Percentiles rank a stretch among this genome's conserved stretches.
These are phyloP conservation scores for Elsinoe perseae DNA, from an alignment of 2,329 filamentous ascomycete species.

Conservation along the genomic window DNA sequence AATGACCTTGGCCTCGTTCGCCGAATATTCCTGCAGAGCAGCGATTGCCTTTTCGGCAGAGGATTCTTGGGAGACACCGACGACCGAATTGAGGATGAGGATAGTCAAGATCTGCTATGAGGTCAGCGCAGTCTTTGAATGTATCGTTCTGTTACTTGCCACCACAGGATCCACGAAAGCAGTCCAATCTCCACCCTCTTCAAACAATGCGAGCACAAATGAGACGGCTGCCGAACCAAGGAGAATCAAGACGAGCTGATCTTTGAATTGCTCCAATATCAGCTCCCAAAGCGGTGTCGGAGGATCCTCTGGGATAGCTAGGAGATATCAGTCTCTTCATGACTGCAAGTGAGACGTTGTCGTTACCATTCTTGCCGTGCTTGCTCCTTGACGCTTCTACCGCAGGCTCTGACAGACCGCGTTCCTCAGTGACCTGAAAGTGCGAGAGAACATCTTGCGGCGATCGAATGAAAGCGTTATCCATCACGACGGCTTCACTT, in stretches of 20 bases:
- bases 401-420: constrained; percentile 27
- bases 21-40: constrained; percentile 95
- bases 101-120: constrained; percentile 80
- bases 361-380: constrained; percentile 32
- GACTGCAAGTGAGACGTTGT: neutral
- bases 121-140: neutral
- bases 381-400: constrained; percentile 28
- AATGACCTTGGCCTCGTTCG: constrained; percentile 91
- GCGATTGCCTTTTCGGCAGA: constrained; percentile 98
- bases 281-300: constrained; percentile 95
- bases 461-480: constrained; percentile 31
- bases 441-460: constrained; percentile 31
- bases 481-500: constrained; percentile 24
- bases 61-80: constrained; percentile 96
- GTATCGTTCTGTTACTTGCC: constrained; percentile 50
- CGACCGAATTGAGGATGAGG: constrained; percentile 89
- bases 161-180: constrained; percentile 95
- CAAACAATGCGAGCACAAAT: constrained; percentile 85
- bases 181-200: constrained; percentile 88
- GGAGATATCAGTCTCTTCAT: constrained; percentile 18
- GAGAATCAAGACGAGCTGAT: constrained; percentile 92
- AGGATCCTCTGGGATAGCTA: constrained; percentile 77
- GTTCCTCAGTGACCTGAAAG: constrained; percentile 30
- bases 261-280: constrained; percentile 97
- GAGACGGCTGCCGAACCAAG: constrained; percentile 88